Conservation (phyloP, 2,329 filamentous ascomycete species). For the Scorias spongiosa region DNA sequence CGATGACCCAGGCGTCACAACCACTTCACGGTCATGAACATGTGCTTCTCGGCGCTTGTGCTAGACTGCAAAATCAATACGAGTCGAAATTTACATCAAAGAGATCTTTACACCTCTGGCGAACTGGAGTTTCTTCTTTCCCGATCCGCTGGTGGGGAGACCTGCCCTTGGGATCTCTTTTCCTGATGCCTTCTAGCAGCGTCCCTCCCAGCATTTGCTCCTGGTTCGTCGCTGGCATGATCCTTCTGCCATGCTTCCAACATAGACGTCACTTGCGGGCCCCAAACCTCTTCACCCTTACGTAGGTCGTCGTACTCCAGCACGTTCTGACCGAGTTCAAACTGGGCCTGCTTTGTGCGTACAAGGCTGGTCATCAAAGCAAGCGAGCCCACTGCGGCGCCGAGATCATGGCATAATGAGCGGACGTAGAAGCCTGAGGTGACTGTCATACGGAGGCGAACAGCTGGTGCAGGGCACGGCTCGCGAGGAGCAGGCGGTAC, state of each 20-base stretch:
- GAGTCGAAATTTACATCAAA: too few species aligned
- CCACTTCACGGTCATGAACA: too few species aligned
- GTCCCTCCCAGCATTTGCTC: slow-evolving; percentile 1
- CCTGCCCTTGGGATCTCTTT: neutral
- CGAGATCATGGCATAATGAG: slow-evolving; percentile 83
- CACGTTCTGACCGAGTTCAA: slow-evolving; percentile 57
- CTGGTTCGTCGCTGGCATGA: slow-evolving; percentile 7
- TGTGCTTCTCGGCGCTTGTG: too few species aligned
- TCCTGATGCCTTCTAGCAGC: slow-evolving; percentile 1
- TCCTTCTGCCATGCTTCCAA: slow-evolving; percentile 37
- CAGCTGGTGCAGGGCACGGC: slow-evolving; percentile 47
- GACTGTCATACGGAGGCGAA: slow-evolving; percentile 75
- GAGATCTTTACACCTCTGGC: slow-evolving; percentile 1
- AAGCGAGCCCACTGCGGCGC: slow-evolving; percentile 63
- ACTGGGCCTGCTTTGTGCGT: slow-evolving; percentile 68
- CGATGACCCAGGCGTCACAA: too few species aligned
- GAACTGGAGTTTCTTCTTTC: slow-evolving; percentile 4
- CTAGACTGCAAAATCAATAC: too few species aligned
- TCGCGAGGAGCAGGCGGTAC: neutral
- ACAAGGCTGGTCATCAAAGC: slow-evolving; percentile 76
- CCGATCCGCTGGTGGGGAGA: neutral
- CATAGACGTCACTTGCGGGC: slow-evolving; percentile 48
- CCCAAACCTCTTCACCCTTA: slow-evolving; percentile 70
- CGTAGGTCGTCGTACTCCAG: slow-evolving; percentile 64
- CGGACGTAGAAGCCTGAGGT: slow-evolving; percentile 95